Percentiles rank a stretch among this genome's conserved stretches.
These are phyloP conservation scores for Apophysomyces variabilis DNA, from an alignment of 371 early-diverging fungal genomes.

Conservation along the genomic window DNA sequence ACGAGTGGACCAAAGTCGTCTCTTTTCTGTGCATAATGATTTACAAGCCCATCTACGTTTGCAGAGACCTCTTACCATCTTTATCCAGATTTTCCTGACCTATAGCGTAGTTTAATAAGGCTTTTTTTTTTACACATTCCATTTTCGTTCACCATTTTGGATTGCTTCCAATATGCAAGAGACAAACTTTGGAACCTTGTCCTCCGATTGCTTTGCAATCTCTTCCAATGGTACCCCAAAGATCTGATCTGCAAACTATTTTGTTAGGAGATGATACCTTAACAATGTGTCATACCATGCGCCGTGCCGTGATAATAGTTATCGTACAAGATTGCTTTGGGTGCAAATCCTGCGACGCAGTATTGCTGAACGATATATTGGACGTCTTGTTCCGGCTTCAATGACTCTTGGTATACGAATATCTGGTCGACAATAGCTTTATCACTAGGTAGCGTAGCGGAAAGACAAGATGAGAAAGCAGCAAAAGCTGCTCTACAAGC, in stretches of 20 bases:
- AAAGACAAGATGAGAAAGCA: constrained; percentile 64
- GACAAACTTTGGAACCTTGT: constrained; percentile 63
- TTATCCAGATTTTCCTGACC: constrained; percentile 15
- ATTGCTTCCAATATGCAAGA: constrained; percentile 41
- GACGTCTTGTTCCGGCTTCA: constrained; percentile 77
- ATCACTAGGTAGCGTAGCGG: constrained; percentile 58
- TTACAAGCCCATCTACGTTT: neutral
- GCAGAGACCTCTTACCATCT: constrained; percentile 15
- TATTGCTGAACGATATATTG: constrained; percentile 79
- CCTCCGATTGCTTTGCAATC: constrained; percentile 59
- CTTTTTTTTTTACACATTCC: too few relatives aligned
- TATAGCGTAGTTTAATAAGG: neutral
- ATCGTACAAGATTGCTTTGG: constrained; percentile 72
- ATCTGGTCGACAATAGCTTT: constrained; percentile 68
- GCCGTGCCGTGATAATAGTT: constrained; percentile 69
- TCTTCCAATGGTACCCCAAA: constrained; percentile 80
- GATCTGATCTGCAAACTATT: constrained; percentile 55
- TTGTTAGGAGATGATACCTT: neutral
- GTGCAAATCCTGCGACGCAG: constrained; percentile 71
- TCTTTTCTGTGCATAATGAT: constrained; percentile 28
- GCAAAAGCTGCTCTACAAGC: constrained; percentile 46
- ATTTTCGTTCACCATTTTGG: constrained; percentile 27
- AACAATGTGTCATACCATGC: constrained; percentile 45
- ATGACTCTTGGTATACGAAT: constrained; percentile 71
- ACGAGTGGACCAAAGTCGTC: constrained; percentile 64